phyloP scores from a whole-genome alignment of 352 stramenopile genomes.

The Phytophthora hibernalis region DNA sequence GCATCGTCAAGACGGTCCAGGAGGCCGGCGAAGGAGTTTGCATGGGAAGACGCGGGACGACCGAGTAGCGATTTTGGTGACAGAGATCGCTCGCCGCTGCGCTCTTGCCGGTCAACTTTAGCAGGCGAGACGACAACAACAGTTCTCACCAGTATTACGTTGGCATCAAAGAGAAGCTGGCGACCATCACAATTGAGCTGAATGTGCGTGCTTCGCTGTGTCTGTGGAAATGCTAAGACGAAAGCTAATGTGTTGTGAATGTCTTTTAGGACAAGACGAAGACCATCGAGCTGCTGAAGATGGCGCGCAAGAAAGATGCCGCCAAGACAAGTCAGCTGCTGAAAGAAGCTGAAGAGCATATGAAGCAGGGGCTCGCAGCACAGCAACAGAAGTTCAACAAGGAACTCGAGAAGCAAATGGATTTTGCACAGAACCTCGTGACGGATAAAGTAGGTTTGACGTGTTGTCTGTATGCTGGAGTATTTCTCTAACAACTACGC shows the following conservation, averaged over 20 bases:
- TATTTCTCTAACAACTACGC: neutral
- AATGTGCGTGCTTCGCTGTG: slow-evolving; percentile 48
- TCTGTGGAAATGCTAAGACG: slow-evolving; percentile 4
- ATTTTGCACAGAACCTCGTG: slow-evolving; percentile 82
- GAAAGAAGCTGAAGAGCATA: slow-evolving; percentile 53
- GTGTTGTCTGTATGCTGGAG: neutral
- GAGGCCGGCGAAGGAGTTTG: slow-evolving; percentile 31
- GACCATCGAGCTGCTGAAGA: slow-evolving; percentile 84
- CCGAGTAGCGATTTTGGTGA: slow-evolving; percentile 13
- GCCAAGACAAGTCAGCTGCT: slow-evolving; percentile 67
- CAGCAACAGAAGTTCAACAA: slow-evolving; percentile 72
- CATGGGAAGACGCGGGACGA: slow-evolving; percentile 41
- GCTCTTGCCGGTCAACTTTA: slow-evolving; percentile 40
- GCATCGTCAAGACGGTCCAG: slow-evolving; percentile 12
- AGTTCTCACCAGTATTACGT: slow-evolving; percentile 67
- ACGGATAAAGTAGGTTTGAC: slow-evolving; percentile 63
- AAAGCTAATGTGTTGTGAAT: slow-evolving; percentile 1
- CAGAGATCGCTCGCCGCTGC: slow-evolving; percentile 26
- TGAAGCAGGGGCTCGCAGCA: slow-evolving; percentile 58
- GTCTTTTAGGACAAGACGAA: slow-evolving; percentile 79
- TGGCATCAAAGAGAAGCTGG: slow-evolving; percentile 82
- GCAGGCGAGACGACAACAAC: slow-evolving; percentile 33
- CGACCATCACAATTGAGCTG: slow-evolving; percentile 80
- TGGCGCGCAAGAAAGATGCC: slow-evolving; percentile 79
- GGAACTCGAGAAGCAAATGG: slow-evolving; percentile 81